These are phyloP conservation scores for Sugiyamaella mastotermitis DNA, from an alignment of 805 yeast species.

Conservation along the genomic window DNA sequence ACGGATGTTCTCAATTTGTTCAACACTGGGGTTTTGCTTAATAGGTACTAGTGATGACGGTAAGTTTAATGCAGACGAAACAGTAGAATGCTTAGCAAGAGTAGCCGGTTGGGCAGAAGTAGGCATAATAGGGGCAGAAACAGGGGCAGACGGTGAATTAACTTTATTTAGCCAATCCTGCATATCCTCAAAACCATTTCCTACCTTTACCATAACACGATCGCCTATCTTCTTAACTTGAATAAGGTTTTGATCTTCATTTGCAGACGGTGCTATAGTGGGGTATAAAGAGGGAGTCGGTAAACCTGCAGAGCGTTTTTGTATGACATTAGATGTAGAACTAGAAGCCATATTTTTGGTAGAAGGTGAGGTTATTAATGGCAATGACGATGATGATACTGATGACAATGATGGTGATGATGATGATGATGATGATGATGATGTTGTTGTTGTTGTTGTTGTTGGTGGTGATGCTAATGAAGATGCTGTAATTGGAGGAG, in stretches of 20 bases:
- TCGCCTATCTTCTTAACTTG: slow-evolving; percentile 23
- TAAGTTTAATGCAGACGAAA: too few species aligned
- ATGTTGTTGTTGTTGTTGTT: slow-evolving; percentile 1
- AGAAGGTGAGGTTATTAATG: slow-evolving; percentile 1
- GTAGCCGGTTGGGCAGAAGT: too few species aligned
- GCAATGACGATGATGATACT: neutral
- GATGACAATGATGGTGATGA: neutral
- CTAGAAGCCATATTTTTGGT: neutral
- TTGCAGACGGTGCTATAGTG: slow-evolving; percentile 2
- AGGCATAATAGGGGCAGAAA: neutral
- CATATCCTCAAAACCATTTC: slow-evolving; percentile 22
- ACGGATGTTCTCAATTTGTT: neutral
- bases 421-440: neutral
- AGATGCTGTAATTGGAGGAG: neutral
- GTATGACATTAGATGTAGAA: too few species aligned
- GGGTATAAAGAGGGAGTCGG: too few species aligned
- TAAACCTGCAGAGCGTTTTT: too few species aligned
- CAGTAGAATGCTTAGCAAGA: too few species aligned
- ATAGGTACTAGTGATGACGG: too few species aligned
- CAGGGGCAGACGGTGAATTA: slow-evolving; percentile 4
- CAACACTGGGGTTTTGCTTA: too few species aligned
- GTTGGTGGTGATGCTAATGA: neutral
- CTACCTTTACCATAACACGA: slow-evolving; percentile 23
- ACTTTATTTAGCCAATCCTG: slow-evolving; percentile 24
- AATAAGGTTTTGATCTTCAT: slow-evolving; percentile 3